Conservation (phyloP, 768 basidiomycete species). For the Boletus pseudo-olivaceus region DNA sequence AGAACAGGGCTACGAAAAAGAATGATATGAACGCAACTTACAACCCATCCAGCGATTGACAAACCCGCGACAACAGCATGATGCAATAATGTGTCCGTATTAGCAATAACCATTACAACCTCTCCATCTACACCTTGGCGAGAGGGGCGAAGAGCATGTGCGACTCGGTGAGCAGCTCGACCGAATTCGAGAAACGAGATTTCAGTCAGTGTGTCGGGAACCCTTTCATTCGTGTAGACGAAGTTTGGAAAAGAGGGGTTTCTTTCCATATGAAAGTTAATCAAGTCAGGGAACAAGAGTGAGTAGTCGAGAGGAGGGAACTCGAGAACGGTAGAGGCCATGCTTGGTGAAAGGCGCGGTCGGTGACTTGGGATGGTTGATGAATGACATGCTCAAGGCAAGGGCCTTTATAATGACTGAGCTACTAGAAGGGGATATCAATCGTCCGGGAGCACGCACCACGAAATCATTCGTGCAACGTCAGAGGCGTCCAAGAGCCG, state of each 20-base stretch:
- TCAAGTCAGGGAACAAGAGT: conserved; percentile 22
- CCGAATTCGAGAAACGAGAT: conserved; percentile 29
- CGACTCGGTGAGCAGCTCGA: conserved; percentile 32
- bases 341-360: not conserved
- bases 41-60: conserved; percentile 37
- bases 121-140: conserved; percentile 22
- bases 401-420: conserved; percentile 14
- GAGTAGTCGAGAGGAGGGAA: conserved; percentile 26
- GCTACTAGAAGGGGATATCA: not conserved
- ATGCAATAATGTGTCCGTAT: conserved; percentile 34
- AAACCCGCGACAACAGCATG: conserved; percentile 34
- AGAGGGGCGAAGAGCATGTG: conserved; percentile 38
- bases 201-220: conserved; percentile 10
- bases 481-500: not conserved
- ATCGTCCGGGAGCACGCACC: not conserved
- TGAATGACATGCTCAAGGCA: not conserved
- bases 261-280: conserved; percentile 23
- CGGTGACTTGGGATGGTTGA: not conserved
- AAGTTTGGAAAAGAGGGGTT: conserved; percentile 26
- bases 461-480: not conserved
- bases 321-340: not conserved
- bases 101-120: conserved; percentile 23
- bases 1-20: conserved; percentile 26
- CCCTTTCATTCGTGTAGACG: conserved; percentile 12
- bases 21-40: conserved; percentile 19